Conservation (phyloP, 306 rosid genomes). For the Fragaria iinumae region DNA sequence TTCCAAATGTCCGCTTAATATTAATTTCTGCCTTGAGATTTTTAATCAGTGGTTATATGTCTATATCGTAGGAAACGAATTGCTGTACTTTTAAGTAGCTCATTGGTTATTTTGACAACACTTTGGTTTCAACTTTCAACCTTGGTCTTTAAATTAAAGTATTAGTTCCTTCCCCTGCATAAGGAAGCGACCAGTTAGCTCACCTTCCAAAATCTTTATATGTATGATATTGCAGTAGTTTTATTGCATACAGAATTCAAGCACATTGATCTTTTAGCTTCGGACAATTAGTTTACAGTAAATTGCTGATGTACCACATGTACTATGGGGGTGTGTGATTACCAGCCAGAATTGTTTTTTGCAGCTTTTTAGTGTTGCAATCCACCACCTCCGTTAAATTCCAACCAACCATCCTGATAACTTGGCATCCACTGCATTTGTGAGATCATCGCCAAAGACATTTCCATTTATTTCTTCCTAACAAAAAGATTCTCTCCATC, state of each 20-base stretch:
- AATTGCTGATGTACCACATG: not conserved
- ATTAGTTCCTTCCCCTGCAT: not conserved
- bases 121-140: not conserved
- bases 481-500: not conserved
- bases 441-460: not conserved
- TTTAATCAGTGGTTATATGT: not conserved
- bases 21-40: not conserved
- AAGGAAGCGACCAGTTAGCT: not conserved
- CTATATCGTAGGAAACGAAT: not conserved
- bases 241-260: not conserved
- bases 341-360: not conserved
- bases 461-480: not conserved
- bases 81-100: not conserved
- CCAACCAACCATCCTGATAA: not conserved
- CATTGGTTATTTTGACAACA: not conserved
- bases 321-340: not conserved
- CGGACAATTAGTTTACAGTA: not conserved
- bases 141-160: not conserved
- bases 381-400: not conserved
- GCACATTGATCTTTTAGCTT: not conserved
- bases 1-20: not conserved
- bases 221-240: not conserved
- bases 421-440: not conserved
- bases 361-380: not conserved
- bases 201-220: not conserved